Evolutionary conservation across 768 basidiomycete genomes (phyloP).

Genomic region (Holtermanniella nyarrowii): DNA sequence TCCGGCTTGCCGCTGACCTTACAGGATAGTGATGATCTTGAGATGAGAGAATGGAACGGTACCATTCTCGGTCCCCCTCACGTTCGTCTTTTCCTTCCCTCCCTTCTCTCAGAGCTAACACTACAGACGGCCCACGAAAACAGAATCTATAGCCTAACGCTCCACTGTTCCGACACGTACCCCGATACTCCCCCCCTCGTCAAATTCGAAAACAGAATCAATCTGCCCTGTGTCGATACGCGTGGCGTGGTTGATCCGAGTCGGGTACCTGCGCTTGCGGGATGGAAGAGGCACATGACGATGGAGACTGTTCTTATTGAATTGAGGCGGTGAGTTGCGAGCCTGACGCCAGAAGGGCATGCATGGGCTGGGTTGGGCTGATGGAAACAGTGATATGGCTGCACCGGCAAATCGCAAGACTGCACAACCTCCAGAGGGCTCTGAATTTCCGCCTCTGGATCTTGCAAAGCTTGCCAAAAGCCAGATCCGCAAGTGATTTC

Average conservation of each 20-base stretch:
- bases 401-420: slow-evolving; percentile 82
- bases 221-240: slow-evolving; percentile 76
- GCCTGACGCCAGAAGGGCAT: not conserved
- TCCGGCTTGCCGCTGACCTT: not conserved
- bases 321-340: slow-evolving; percentile 63
- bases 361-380: not conserved
- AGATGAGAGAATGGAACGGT: slow-evolving; percentile 98
- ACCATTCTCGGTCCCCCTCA: slow-evolving; percentile 98
- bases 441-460: slow-evolving; percentile 40
- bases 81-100: slow-evolving; percentile 47
- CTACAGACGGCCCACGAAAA: slow-evolving; percentile 91
- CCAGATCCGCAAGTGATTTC: not conserved
- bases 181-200: slow-evolving; percentile 69
- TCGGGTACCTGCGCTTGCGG: slow-evolving; percentile 60
- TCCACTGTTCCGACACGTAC: slow-evolving; percentile 66
- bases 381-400: slow-evolving; percentile 72
- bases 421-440: slow-evolving; percentile 85
- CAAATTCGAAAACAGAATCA: slow-evolving; percentile 78
- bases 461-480: slow-evolving; percentile 22
- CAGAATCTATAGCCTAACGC: slow-evolving; percentile 90
- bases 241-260: slow-evolving; percentile 63
- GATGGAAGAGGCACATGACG: slow-evolving; percentile 66
- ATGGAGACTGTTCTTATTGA: slow-evolving; percentile 87
- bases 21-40: slow-evolving; percentile 79
- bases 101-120: not conserved